Base-by-base conservation (phyloP, 345 rosid genomes). In the Euphorbia lathyris region DNA sequence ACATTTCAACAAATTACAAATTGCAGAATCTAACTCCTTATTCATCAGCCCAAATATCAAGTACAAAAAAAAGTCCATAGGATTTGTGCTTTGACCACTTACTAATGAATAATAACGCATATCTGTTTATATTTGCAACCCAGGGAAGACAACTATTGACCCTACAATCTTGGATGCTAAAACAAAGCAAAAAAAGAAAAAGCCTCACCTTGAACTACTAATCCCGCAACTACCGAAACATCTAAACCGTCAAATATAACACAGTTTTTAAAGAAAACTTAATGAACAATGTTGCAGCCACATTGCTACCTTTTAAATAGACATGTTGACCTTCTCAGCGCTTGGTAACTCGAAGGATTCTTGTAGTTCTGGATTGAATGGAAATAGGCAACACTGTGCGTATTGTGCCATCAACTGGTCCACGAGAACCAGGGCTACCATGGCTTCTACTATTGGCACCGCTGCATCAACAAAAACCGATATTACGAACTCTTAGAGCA, bases 391-490 rank as follows among this genome's bases (percentile, higher is more conserved):
- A 47, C 93, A 84, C 61, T 95, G 98, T 1, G 96, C 90, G 19
- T 84, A 70, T 27, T 95, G 99, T 2, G 94, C 97, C 98, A 95
- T 87, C 76, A 95, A 55, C 51, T 92, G 98, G 80, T 92, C 98
- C 72, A 84, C 84, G 0, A 95, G 96, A 69, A 92, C 98, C 72
- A 92, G 58, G 65, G 98, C 92, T 23, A 90, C 98, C 99, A 92
- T 87, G 56, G 97, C 94, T 85, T 95, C 98, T 32, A 92, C 97
- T 94, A 95, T 87, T 22, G 97, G 97, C 52, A 93, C 98, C 61
- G 92, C 97, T 93, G 81, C 83, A 85, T 32, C 66, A 61, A 55
- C 73, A 69, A 3, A 70, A 69, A 69, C 19, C 53, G 50, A 66
- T 3, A 63, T 60, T 3, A 11, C 32, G 40, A 17, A 26, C 42